Evolutionary conservation across 225 moss, liverwort and hornwort species (phyloP).

Genomic region (Neckera pumila): DNA sequence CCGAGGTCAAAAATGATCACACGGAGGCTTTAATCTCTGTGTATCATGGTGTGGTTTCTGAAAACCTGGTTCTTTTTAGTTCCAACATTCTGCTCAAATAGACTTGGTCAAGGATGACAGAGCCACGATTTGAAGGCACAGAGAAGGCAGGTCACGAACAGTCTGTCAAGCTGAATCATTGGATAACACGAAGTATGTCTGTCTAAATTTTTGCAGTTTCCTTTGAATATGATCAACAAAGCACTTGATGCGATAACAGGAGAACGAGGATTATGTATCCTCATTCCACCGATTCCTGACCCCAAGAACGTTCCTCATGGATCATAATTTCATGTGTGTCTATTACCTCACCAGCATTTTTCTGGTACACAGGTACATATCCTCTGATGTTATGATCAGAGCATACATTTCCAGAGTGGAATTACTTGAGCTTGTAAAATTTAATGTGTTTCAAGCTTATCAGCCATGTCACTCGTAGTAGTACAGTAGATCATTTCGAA

Average conservation of each 20-base stretch:
- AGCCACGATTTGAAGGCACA: not conserved
- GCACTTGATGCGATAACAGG: not conserved
- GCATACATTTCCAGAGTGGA: not conserved
- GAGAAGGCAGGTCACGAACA: not conserved
- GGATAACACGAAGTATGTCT: not conserved
- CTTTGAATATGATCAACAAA: conserved; percentile 12
- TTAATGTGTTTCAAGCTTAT: not conserved
- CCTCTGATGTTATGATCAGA: not conserved
- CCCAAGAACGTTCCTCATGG: conserved; percentile 20
- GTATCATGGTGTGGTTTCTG: not conserved
- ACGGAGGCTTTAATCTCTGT: not conserved
- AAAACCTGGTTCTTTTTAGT: not conserved
- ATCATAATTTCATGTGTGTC: not conserved
- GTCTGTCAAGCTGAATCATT: not conserved
- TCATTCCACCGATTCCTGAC: conserved; percentile 30
- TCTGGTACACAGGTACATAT: not conserved
- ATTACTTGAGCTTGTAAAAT: not conserved
- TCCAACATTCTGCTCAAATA: not conserved
- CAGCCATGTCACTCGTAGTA: not conserved
- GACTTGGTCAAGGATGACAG: not conserved
- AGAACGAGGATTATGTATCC: conserved; percentile 17
- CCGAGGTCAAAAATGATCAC: not conserved
- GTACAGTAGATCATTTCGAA: not conserved
- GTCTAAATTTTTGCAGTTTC: conserved; percentile 14
- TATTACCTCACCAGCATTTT: not conserved